These are phyloP conservation scores for Rhizophagus clarus DNA, from an alignment of 192 early-diverging fungal species.

Conservation along the genomic window DNA sequence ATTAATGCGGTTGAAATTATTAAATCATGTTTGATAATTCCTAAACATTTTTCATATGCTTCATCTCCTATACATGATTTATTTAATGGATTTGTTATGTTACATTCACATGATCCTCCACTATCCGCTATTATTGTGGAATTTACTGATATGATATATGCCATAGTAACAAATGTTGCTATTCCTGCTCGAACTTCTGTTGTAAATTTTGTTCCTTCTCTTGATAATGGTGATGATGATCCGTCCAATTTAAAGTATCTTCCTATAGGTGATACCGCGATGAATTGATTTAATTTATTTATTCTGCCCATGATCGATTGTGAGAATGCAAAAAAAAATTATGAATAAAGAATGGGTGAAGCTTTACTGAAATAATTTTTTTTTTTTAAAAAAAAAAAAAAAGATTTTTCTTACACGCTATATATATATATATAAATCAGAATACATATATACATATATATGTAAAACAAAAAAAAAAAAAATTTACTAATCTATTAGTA, in stretches of 20 bases:
- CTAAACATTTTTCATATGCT: constrained; percentile 63
- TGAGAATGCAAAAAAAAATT: too few species aligned
- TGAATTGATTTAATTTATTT: constrained; percentile 45
- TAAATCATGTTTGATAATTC: constrained; percentile 65
- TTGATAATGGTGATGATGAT: constrained; percentile 56
- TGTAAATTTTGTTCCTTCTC: constrained; percentile 64
- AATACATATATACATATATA: too few species aligned
- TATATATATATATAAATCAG: too few species aligned
- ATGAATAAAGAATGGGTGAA: too few species aligned
- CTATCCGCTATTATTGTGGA: constrained; percentile 74
- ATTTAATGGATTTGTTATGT: constrained; percentile 39
- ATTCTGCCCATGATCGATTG: not conserved
- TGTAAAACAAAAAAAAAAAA: too few species aligned
- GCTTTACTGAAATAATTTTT: too few species aligned
- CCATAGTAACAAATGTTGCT: constrained; percentile 73
- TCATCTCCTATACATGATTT: constrained; percentile 57
- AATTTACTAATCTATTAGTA: too few species aligned
- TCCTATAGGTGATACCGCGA: constrained; percentile 59
- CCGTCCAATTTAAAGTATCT: constrained; percentile 65
- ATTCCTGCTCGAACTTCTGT: constrained; percentile 70
- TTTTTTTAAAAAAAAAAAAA: too few species aligned
- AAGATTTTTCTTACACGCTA: too few species aligned
- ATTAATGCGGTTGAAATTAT: constrained; percentile 76
- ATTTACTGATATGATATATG: constrained; percentile 75
- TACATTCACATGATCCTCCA: constrained; percentile 79